phyloP scores from a whole-genome alignment of 805 yeast genomes.

The Clavispora asparagi region DNA sequence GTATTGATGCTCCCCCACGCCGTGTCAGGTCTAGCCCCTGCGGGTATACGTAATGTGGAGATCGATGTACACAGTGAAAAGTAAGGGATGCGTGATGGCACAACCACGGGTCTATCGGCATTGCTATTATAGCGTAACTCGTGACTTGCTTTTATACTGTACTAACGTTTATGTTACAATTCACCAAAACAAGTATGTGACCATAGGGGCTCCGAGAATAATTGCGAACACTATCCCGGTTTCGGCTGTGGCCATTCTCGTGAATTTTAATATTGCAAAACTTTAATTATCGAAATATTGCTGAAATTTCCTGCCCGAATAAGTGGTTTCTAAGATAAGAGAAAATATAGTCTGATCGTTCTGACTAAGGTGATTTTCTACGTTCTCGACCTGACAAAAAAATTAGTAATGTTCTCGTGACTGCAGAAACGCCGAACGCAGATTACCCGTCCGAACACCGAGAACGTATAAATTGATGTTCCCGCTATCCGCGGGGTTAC shows the following conservation, averaged over 20 bases:
- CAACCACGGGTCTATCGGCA: too few relatives aligned
- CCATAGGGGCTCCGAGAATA: background rate
- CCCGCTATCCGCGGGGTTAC: background rate
- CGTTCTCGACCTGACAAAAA: background rate
- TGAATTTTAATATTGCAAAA: too few relatives aligned
- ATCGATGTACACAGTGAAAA: background rate
- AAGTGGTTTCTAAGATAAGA: too few relatives aligned
- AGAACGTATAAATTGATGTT: background rate
- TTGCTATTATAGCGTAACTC: too few relatives aligned
- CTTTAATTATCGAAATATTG: too few relatives aligned
- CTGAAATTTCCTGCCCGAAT: too few relatives aligned
- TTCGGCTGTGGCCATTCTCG: background rate
- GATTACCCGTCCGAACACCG: slow-evolving; percentile 3
- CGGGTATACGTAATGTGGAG: background rate
- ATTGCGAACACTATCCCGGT: background rate
- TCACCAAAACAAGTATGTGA: too few relatives aligned
- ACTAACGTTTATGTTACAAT: too few relatives aligned
- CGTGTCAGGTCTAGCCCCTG: background rate
- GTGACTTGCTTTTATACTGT: too few relatives aligned
- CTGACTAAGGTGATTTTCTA: background rate
- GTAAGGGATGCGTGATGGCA: too few relatives aligned
- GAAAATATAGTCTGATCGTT: too few relatives aligned
- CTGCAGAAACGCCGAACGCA: slow-evolving; percentile 1
- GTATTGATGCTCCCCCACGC: background rate
- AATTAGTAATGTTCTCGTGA: slow-evolving; percentile 1